Conservation (phyloP, 768 basidiomycete genomes). For the Phaffia tasmanica region DNA sequence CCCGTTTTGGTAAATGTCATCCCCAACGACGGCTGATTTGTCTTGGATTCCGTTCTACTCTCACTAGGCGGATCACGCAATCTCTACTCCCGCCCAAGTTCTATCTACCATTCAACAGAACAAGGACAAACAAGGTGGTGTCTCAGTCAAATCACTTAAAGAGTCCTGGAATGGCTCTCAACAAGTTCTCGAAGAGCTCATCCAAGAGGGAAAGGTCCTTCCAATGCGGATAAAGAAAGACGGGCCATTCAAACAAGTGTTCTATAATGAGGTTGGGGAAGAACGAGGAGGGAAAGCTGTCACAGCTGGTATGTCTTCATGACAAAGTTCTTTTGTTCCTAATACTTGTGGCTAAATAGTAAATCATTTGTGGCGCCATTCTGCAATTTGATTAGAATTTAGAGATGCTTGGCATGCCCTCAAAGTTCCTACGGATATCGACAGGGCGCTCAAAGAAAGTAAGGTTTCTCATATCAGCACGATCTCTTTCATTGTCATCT, state of each 20-base stretch:
- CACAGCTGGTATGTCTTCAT: constrained; percentile 32
- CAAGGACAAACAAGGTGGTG: constrained; percentile 70
- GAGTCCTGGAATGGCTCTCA: constrained; percentile 87
- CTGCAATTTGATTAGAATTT: constrained; percentile 51
- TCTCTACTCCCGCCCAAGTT: constrained; percentile 70
- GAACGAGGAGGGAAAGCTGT: constrained; percentile 42
- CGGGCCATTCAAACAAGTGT: constrained; percentile 69
- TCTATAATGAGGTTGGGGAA: constrained; percentile 68
- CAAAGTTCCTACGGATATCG: constrained; percentile 74
- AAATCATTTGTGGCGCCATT: neutral
- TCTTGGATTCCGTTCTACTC: neutral
- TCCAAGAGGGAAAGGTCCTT: constrained; percentile 74
- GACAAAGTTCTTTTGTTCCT: constrained; percentile 19
- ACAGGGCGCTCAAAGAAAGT: constrained; percentile 66
- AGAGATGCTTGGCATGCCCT: constrained; percentile 74
- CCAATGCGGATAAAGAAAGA: constrained; percentile 79
- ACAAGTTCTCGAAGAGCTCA: constrained; percentile 73
- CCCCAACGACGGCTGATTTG: neutral
- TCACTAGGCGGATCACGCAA: constrained; percentile 67
- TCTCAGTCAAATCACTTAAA: constrained; percentile 70
- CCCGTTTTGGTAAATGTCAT: neutral
- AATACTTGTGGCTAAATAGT: constrained; percentile 22
- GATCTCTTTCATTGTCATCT: neutral
- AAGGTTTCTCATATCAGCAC: constrained; percentile 29
- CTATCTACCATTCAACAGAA: constrained; percentile 70